Evolutionary conservation across 2,329 filamentous ascomycete genomes (phyloP).

Genomic region (Cercospora berteroae): DNA sequence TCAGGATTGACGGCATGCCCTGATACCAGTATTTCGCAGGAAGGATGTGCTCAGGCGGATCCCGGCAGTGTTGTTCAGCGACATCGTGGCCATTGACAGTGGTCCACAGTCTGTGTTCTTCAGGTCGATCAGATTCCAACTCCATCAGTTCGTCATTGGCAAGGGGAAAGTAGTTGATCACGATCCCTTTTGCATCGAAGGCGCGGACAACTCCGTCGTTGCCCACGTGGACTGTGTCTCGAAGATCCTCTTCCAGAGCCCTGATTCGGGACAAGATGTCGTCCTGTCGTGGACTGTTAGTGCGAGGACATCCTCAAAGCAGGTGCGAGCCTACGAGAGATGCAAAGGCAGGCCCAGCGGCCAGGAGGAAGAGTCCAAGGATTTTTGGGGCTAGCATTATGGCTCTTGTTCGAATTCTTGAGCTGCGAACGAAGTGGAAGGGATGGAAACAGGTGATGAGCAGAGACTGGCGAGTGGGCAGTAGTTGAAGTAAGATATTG

Average conservation of each 20-base stretch:
- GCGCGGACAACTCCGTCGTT: conserved; percentile 27
- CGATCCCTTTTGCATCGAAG: conserved; percentile 23
- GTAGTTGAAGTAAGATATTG: too few species aligned
- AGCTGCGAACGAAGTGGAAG: neutral
- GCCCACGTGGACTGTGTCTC: conserved; percentile 17
- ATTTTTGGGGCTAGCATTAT: neutral
- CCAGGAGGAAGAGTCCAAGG: neutral
- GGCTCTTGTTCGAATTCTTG: neutral
- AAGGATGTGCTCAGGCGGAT: neutral
- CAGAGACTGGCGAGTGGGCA: too few species aligned
- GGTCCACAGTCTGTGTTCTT: neutral
- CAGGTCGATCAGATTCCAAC: neutral
- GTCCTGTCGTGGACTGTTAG: neutral
- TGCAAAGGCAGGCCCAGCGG: neutral
- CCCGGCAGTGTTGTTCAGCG: neutral
- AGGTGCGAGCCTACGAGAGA: neutral
- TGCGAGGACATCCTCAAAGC: neutral
- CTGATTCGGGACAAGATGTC: neutral
- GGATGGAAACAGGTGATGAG: neutral
- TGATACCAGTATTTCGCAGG: neutral
- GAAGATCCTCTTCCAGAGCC: neutral
- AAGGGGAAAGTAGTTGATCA: conserved; percentile 19
- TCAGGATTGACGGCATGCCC: neutral
- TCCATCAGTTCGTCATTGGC: conserved; percentile 20
- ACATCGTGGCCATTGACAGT: neutral